phyloP scores from a whole-genome alignment of 2,329 filamentous ascomycete species.

The Coniella vitis region DNA sequence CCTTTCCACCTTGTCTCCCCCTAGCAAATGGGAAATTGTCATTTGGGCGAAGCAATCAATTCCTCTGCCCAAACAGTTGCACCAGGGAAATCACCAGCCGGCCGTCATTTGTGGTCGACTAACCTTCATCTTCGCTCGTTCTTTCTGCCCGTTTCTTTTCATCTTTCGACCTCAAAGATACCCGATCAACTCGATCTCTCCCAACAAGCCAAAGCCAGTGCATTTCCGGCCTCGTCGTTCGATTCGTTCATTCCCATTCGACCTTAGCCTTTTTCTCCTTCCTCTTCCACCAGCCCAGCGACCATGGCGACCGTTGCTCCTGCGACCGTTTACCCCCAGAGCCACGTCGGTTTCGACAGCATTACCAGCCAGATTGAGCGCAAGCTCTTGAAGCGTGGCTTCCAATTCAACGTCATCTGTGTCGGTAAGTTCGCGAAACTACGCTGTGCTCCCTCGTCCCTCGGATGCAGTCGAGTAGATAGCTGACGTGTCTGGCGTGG shows the following conservation, averaged over 20 bases:
- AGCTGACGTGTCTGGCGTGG: constrained; percentile 26
- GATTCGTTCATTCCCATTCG: constrained; percentile 24
- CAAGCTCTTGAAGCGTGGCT: constrained; percentile 98
- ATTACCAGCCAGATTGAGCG: constrained; percentile 99
- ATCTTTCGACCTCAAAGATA: constrained; percentile 13
- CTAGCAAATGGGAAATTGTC: constrained; percentile 39
- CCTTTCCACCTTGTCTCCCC: constrained; percentile 30
- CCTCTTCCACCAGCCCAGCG: constrained; percentile 22
- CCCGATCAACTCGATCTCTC: constrained; percentile 2
- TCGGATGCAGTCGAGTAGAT: background rate
- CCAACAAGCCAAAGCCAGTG: constrained; percentile 19
- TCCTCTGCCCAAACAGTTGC: constrained; percentile 9
- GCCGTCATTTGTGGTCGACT: constrained; percentile 4
- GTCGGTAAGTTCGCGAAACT: too few relatives aligned
- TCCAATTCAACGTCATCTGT: constrained; percentile 99
- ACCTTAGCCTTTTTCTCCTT: constrained; percentile 20
- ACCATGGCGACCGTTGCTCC: constrained; percentile 58
- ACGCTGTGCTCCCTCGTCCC: background rate
- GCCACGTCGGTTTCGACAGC: constrained; percentile 99
- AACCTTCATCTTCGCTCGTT: constrained; percentile 16
- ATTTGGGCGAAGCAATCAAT: constrained; percentile 29
- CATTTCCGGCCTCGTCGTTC: constrained; percentile 24
- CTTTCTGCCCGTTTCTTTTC: constrained; percentile 3
- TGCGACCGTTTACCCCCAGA: constrained; percentile 77
- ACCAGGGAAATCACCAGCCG: constrained; percentile 8